Evolutionary conservation across 208 protist species (phyloP).

Genomic region (Crithidia brevicula): DNA sequence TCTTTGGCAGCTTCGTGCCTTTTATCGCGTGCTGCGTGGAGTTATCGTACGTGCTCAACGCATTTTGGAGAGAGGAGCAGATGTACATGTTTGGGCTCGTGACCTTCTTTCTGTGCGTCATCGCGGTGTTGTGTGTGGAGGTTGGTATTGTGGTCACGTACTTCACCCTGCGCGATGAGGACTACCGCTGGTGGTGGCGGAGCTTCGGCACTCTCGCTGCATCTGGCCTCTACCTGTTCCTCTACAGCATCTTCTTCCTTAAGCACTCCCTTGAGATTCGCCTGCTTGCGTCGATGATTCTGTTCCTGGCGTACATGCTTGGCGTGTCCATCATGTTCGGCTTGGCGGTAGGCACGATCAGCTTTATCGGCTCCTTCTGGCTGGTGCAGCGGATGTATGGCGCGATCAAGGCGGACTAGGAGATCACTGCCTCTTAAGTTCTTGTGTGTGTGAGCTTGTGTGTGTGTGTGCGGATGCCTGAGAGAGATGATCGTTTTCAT

Average conservation of each 20-base stretch:
- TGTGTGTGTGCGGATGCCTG: background rate
- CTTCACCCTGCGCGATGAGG: slow-evolving; percentile 93
- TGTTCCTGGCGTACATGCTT: slow-evolving; percentile 82
- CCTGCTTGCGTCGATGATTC: slow-evolving; percentile 47
- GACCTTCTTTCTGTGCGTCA: slow-evolving; percentile 92
- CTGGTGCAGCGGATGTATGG: slow-evolving; percentile 85
- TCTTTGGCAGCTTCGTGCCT: slow-evolving; percentile 88
- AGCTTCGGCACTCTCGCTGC: slow-evolving; percentile 86
- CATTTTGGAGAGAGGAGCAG: slow-evolving; percentile 91
- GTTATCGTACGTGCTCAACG: slow-evolving; percentile 95
- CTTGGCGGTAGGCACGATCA: slow-evolving; percentile 72
- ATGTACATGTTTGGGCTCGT: slow-evolving; percentile 98
- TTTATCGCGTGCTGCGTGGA: slow-evolving; percentile 98
- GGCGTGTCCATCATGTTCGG: slow-evolving; percentile 63
- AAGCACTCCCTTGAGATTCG: slow-evolving; percentile 76
- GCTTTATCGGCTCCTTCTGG: slow-evolving; percentile 66
- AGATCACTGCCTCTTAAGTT: background rate
- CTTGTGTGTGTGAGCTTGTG: background rate
- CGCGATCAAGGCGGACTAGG: slow-evolving; percentile 63
- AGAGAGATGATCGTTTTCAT: background rate
- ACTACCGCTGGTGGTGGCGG: slow-evolving; percentile 99
- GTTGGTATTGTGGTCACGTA: slow-evolving; percentile 98
- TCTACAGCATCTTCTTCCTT: slow-evolving; percentile 95
- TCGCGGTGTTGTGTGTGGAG: slow-evolving; percentile 95
- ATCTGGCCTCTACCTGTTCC: slow-evolving; percentile 91